A percentile compares a stretch with the other conserved stretches of the same genome.
Conservation (phyloP, 2,329 filamentous ascomycete species). For the Venturia nashicola region DNA sequence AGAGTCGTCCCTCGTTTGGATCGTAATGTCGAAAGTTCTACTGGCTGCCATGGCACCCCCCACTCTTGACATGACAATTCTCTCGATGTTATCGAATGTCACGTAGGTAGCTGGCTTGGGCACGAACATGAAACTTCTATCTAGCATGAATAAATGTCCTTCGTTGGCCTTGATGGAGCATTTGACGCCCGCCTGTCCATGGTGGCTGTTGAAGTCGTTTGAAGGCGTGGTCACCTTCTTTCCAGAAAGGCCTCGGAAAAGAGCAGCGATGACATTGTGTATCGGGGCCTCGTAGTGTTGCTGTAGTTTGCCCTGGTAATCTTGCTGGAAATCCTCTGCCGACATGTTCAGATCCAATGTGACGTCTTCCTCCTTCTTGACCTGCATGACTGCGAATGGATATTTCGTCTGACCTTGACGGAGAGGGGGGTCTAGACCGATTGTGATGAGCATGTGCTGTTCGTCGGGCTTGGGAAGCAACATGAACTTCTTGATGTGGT, state of each 20-base stretch:
- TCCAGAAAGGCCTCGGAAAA: slow-evolving; percentile 86
- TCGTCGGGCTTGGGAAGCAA: slow-evolving; percentile 97
- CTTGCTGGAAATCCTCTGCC: slow-evolving; percentile 69
- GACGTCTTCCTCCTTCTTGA: slow-evolving; percentile 95
- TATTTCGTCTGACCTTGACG: slow-evolving; percentile 96
- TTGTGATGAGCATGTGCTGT: slow-evolving; percentile 84
- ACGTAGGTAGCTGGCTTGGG: slow-evolving; percentile 97
- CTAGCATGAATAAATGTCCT: slow-evolving; percentile 90
- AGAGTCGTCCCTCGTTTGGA: slow-evolving; percentile 75
- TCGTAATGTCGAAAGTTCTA: slow-evolving; percentile 93
- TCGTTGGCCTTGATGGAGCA: slow-evolving; percentile 99
- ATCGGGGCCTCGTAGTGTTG: slow-evolving; percentile 88
- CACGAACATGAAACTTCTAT: slow-evolving; percentile 98
- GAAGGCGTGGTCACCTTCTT: slow-evolving; percentile 93
- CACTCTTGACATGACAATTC: slow-evolving; percentile 90
- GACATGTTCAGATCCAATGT: slow-evolving; percentile 94
- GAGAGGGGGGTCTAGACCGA: slow-evolving; percentile 87
- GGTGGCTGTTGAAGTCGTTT: slow-evolving; percentile 88
- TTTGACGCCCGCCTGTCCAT: slow-evolving; percentile 90
- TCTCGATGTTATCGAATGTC: slow-evolving; percentile 81
- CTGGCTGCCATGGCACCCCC: slow-evolving; percentile 87
- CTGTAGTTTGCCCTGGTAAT: slow-evolving; percentile 83
- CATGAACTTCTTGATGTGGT: slow-evolving; percentile 98
- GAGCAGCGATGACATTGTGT: slow-evolving; percentile 85
- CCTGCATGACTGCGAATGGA: slow-evolving; percentile 97